Percentiles rank a stretch among this genome's conserved stretches.
Evolutionary conservation across 495 filamentous ascomycete genomes (phyloP).

Genomic region (Schizothecium vesticola): DNA sequence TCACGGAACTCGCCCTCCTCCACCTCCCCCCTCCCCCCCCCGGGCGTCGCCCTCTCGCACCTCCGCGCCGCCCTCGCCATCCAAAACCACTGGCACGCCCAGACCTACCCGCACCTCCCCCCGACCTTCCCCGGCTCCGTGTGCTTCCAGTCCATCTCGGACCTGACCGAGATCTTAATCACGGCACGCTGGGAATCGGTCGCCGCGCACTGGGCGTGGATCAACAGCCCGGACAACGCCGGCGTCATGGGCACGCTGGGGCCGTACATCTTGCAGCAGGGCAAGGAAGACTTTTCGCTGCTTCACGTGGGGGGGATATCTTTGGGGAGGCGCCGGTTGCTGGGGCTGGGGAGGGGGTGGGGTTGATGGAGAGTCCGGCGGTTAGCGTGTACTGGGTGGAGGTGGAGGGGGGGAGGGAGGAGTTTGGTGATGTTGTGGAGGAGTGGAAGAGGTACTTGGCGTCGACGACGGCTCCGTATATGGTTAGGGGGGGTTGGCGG

Average conservation of each 20-base stretch:
- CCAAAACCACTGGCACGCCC: constrained; percentile 36
- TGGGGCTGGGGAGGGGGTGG: constrained; percentile 12
- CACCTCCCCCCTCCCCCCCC: constrained; percentile 25
- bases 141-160: constrained; percentile 44
- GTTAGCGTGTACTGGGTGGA: constrained; percentile 42
- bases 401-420: constrained; percentile 32
- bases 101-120: constrained; percentile 24
- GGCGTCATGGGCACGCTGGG: constrained; percentile 16
- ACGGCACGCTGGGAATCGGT: constrained; percentile 49
- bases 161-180: constrained; percentile 43
- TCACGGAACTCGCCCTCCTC: constrained; percentile 51
- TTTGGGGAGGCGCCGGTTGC: constrained; percentile 17
- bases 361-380: constrained; percentile 38
- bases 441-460: constrained; percentile 36
- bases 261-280: not conserved
- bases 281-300: constrained; percentile 33
- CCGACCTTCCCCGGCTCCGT: constrained; percentile 13
- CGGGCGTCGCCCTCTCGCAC: constrained; percentile 21
- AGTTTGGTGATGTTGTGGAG: constrained; percentile 37
- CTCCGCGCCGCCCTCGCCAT: constrained; percentile 22
- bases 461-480: constrained; percentile 34
- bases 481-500: constrained; percentile 43
- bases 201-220: constrained; percentile 45
- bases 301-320: constrained; percentile 35
- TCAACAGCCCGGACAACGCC: constrained; percentile 34